Evolutionary conservation across 163 green algal genomes (phyloP), one percentile per base, ranked within the genome.

Genomic region (Scenedesmus sp.): DNA sequence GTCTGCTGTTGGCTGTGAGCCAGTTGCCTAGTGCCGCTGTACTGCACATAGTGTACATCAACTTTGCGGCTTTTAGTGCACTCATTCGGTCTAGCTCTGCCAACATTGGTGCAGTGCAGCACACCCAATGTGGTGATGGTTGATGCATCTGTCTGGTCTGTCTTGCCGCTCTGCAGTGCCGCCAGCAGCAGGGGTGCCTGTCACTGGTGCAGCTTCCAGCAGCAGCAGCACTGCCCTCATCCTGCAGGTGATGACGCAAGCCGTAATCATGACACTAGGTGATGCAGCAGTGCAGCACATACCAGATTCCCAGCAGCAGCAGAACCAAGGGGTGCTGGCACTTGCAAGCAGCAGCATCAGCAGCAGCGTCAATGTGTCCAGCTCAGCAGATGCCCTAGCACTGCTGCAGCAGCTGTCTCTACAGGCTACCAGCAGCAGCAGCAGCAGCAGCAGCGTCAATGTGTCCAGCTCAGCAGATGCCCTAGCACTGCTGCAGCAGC

Each of bases 161-260:
- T 81, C 62, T 23, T 89, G 60, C 60, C 67, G 62, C 16, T 18
- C 46, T 62, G 23, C 76, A 91, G 87, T 92, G 12, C 62, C 81
- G 4, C 20, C 81, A 23, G 54, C 52, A 34, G 76, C 84, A 10
- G 85, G 64, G 56, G 60, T 73, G 13, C 8, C 57, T 2, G 82
- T 92, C n/a, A 91, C 76, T 57, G 94, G 92, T 8, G 92, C 91
- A 20, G 93, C 83, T 57, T 88, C 93, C 4, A 84, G 93, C 62
- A 88, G 57, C 20, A 67, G 16, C 56, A 46, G 20, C 13, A 87
- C 92, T 13, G 81, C 91, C 64, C 88, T 66, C 52, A 92, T 93
- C 16, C n/a, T 96, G 18, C 60, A 92, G 10, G 93, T 87, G 34
- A 83, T 96, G n/a, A 60, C 83, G n/a, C 59, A 92, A 12, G 88